Evolutionary conservation across 345 rosid genomes (phyloP), one percentile per base, ranked within the genome.

Genomic region (Rhizophora mangle): DNA sequence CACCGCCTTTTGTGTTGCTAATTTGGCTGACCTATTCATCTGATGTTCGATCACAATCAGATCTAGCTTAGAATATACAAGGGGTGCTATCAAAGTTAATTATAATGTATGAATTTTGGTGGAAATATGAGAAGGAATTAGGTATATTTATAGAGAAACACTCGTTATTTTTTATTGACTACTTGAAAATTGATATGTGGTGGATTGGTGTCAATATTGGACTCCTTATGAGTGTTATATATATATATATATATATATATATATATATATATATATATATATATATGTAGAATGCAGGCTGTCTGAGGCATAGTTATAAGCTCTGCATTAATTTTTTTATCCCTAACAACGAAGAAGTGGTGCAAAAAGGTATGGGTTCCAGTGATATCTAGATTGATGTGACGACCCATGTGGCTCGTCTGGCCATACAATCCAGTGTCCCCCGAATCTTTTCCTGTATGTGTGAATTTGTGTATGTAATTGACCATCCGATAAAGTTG

Each of bases 1-100:
- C 81, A 89, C 97, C 21, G 95, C 92, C 82, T 84, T 91, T 62
- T 89, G 95, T 1, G 96, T 85, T 11, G 90, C 93, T 71, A 94
- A 68, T 74, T 80, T 91, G 18, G 81, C 85, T 13, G 89, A 85
- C 19, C 86, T 71, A 68, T 94, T 97, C 98, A 94, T 91, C 15
- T 47, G 3, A 10, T 56, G 18, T 22, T 22, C 30, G 16, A 43
- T 43, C 18, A 43, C 18, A 43, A 1, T 19, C 49, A 15, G 18
- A 3, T 13, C 16, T 43, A 43, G 49, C 49, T 13, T 43, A 43
- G 49, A 43, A 43, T 43, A 43, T 43, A 13, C 49, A 43, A 13
- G 49, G 18, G 3, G 16, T 43, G 49, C 49, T 13, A 43, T 43
- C 49, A 2, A 43, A 11, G 49, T 43, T 34, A 7, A 34, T 34